Conservation (phyloP, 2,329 filamentous ascomycete genomes). For the Aspergillus sp. region DNA sequence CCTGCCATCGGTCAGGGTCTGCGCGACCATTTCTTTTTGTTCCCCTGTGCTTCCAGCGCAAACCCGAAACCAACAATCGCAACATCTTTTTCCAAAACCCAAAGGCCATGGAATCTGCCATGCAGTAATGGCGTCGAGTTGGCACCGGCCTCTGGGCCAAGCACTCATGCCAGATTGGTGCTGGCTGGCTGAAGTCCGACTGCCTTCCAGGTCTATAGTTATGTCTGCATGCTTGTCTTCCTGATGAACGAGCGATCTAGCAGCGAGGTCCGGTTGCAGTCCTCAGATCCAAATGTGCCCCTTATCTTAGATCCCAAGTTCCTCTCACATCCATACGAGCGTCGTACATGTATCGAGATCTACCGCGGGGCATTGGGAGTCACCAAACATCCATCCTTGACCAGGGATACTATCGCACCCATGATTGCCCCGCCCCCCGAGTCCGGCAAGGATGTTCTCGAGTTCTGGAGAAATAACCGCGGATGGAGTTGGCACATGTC, state of each 20-base stretch:
- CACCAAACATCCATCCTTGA: conserved; percentile 37
- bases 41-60: conserved; percentile 30
- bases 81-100: conserved; percentile 40
- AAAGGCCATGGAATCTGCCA: conserved; percentile 36
- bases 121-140: conserved; percentile 43
- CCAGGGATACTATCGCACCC: conserved; percentile 37
- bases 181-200: conserved; percentile 38
- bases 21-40: conserved; percentile 34
- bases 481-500: conserved; percentile 49
- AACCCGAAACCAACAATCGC: conserved; percentile 36
- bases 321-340: conserved; percentile 48
- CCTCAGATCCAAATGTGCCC: conserved; percentile 43
- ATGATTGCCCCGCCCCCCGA: conserved; percentile 40
- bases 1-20: conserved; percentile 40
- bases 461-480: conserved; percentile 39
- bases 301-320: conserved; percentile 48
- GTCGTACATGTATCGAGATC: conserved; percentile 42
- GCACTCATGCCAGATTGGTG: conserved; percentile 20
- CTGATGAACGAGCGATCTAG: conserved; percentile 47
- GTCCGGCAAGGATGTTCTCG: conserved; percentile 47
- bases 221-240: conserved; percentile 40
- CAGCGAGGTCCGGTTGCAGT: conserved; percentile 47
- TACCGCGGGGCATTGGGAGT: conserved; percentile 39
- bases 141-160: conserved; percentile 30
- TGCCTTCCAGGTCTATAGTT: conserved; percentile 33